Base-by-base conservation (phyloP, 2,329 filamentous ascomycete genomes). In the Aspergillus udagawae region DNA sequence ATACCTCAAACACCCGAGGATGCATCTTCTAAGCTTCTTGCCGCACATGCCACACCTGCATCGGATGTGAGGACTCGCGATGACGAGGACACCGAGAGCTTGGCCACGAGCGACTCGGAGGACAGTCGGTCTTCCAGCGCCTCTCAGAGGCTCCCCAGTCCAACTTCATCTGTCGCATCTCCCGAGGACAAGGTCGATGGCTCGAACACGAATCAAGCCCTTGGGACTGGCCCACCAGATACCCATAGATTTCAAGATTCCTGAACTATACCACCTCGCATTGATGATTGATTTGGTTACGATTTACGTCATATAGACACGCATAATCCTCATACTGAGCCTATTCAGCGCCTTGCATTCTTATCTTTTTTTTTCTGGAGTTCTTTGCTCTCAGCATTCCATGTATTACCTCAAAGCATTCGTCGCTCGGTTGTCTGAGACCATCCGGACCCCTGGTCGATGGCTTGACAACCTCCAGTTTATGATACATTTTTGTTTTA, bases 271-370 rank as follows among this genome's bases (percentile, higher is more conserved):
- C 44, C 44, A 47, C 21, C 55, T 55, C 58, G 58, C 58, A 53
- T 58, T 57, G 49, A 48, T 52, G 45, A 57, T 35, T 56, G 12
- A 49, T 41, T 35, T 28, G 32, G 41, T 58, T 54, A 60, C 41
- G 58, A 60, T 49, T 60, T 55, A 60, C 58, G 58, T 27, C 58
- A 60, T 58, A 58, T 60, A 60, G 58, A 60, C 51, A 51, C 52
- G 55, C 53, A 56, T 51, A 50, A 44, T 51, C 32, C 20, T 14
- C 29, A 17, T 44, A 38, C 35, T 23, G 6, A 38, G 49, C 27
- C 49, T 10, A 17, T 32, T 35, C 47, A 41, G 48, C 27, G 20
- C n/a, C 17, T 25, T 52, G 17, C 32, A 20, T 44, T 21, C 29
- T 21, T 21, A 38, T 38, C n/a, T 48, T 20, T 28, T 48, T 20